Conservation (phyloP, 2,329 filamentous ascomycete species). For the Microdochium nivale region DNA sequence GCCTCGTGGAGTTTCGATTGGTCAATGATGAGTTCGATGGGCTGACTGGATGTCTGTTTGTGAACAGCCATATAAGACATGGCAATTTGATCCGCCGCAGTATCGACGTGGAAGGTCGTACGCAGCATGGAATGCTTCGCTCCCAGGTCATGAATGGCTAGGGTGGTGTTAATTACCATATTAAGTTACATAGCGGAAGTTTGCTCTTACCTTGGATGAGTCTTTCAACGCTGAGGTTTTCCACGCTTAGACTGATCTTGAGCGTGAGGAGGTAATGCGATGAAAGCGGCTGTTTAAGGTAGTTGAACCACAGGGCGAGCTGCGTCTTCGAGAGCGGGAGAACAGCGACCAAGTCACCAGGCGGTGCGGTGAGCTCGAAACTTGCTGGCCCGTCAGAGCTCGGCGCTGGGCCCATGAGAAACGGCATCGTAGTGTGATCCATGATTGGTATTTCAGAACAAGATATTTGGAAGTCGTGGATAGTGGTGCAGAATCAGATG, state of each 20-base stretch:
- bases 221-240: not conserved
- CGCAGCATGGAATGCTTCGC: not conserved
- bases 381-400: not conserved
- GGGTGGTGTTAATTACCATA: not conserved
- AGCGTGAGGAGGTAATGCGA: not conserved
- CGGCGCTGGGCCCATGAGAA: not conserved
- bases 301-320: not conserved
- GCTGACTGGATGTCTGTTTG: not conserved
- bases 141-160: not conserved
- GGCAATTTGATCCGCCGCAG: not conserved
- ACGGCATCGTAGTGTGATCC: not conserved
- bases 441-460: not conserved
- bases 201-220: not conserved
- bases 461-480: not conserved
- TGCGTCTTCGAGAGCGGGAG: not conserved
- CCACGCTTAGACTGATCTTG: not conserved
- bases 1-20: not conserved
- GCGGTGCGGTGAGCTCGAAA: not conserved
- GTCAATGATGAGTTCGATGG: not conserved
- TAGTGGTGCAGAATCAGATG: not conserved
- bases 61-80: not conserved
- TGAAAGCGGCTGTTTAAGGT: not conserved
- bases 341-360: not conserved
- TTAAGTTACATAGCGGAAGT: not conserved
- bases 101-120: not conserved